Base-by-base conservation (phyloP, 345 rosid species). In the Gynandropsis gynandra region DNA sequence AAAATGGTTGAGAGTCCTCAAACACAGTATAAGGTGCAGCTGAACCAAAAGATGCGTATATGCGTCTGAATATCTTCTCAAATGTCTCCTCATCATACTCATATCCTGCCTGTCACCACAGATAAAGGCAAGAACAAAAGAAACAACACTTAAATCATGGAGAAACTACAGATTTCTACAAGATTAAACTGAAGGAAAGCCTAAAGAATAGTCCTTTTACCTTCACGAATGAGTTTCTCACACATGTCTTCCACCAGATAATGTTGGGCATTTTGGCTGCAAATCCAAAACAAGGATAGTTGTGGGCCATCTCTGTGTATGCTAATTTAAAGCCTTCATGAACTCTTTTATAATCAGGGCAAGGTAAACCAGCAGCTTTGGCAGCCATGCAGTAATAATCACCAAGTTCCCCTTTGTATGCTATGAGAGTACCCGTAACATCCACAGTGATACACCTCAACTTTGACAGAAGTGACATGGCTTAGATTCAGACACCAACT, bases 341-440 rank as follows among this genome's bases (percentile, higher is more conserved):
- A 39, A 92, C 68, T 0, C 93, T 79, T 59, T 82, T 84, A 53
- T 92, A 92, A 68, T 92, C 95, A 16, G 98, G 98, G 68, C 98
- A 92, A 17, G 93, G 93, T 27, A 77, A 70, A 45, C 98, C 98
- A 52, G 71, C 75, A 14, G 98, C 71, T 74, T 92, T 92, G 59
- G 98, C 96, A 42, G 96, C 98, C 98, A 92, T 92, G 72, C 98
- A 92, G 44, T 87, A 92, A 74, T 87, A 92, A 74, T 92, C 96
- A 52, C 98, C 98, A 52, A 92, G 96, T 70, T 92, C 93, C 42
- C 98, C 98, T 72, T 82, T 92, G 72, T 92, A 92, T 19, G 98
- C 98, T 39, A 92, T 64, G 44, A 92, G 87, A 12, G 98, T 92
- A 38, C 98, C 98, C 15, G 98, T 92, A 18, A 87, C 98, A 82